phyloP scores from a whole-genome alignment of 148 eudicot genomes.

The Limonium bicolor region DNA sequence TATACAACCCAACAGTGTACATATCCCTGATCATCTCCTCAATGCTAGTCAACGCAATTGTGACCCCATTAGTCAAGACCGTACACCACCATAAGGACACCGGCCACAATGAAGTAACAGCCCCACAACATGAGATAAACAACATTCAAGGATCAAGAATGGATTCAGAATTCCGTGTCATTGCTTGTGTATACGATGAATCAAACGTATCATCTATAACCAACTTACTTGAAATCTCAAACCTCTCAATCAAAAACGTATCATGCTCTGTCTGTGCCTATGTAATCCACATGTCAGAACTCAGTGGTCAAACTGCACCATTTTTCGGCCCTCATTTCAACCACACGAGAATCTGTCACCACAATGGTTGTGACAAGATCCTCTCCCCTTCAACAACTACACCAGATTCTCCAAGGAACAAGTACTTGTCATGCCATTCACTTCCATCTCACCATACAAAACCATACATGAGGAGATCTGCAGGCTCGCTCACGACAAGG shows the following conservation, averaged over 20 bases:
- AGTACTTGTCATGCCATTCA: slow-evolving; percentile 1
- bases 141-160: neutral
- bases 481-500: slow-evolving; percentile 2
- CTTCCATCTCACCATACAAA: slow-evolving; percentile 1
- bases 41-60: slow-evolving; percentile 2
- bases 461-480: slow-evolving; percentile 9
- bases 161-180: slow-evolving; percentile 3
- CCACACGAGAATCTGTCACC: too few relatives aligned
- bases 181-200: slow-evolving; percentile 3
- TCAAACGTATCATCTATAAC: slow-evolving; percentile 4
- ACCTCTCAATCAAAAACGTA: neutral
- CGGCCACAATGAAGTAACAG: neutral
- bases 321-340: too few relatives aligned
- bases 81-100: neutral
- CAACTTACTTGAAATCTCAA: slow-evolving; percentile 1
- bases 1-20: neutral
- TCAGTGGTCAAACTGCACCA: slow-evolving; percentile 4
- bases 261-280: slow-evolving; percentile 4
- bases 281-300: too few relatives aligned
- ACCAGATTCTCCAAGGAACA: neutral
- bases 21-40: slow-evolving; percentile 4
- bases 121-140: too few relatives aligned
- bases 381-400: slow-evolving; percentile 4
- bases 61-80: slow-evolving; percentile 3
- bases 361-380: too few relatives aligned